Base-by-base conservation (phyloP, 495 filamentous ascomycete species). In the Penicillium cosmopolitanum region DNA sequence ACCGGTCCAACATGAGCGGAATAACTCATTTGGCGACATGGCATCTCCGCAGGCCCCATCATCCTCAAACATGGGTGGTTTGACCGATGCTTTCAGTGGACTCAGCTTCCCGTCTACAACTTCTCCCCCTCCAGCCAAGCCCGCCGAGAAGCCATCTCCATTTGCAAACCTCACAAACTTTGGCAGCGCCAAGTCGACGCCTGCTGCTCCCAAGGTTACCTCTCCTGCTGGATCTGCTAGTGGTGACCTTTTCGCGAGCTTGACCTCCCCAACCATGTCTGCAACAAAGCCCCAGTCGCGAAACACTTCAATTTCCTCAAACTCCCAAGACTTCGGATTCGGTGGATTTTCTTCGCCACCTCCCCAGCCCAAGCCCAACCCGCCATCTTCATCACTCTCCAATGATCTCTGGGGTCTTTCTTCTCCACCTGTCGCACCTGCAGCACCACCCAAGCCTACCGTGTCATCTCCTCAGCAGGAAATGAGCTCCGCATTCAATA, bases 31-130 rank as follows among this genome's bases (percentile, higher is more conserved):
- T 67, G 89, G 90, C 40, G 84, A 83, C 48, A 81, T 91, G 79
- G 78, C 87, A 58, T 87, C 86, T 35, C 82, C 85, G 8, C 52
- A 79, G 25, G 59, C 77, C 34, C 62, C 57, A 68, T 74, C 60
- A 69, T 77, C 70, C 61, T 77, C 79, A 9, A 83, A 88, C 23
- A 81, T 92, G 65, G 87, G 90, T 7, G 90, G 88, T 4, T 73
- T 98, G 51, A 87, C 89, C 57, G 93, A 97, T 76, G 92, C 93
- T 3, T 98, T 98, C 70, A 87, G 91, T 64, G 84, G 86, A 50
- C 73, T 98, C 18, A 90, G 85, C 62, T 93, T 98, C 69, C 76
- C 82, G 8, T 66, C 84, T 9, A 75, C 85, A 23, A 77, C 87
- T 16, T 79, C 84, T 34, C 68, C 84, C 47, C 81, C 80, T 55